A percentile compares a stretch with the other conserved stretches of the same genome.
Conservation (phyloP, 108 stramenopile species). For the Nitzschia sp. region DNA sequence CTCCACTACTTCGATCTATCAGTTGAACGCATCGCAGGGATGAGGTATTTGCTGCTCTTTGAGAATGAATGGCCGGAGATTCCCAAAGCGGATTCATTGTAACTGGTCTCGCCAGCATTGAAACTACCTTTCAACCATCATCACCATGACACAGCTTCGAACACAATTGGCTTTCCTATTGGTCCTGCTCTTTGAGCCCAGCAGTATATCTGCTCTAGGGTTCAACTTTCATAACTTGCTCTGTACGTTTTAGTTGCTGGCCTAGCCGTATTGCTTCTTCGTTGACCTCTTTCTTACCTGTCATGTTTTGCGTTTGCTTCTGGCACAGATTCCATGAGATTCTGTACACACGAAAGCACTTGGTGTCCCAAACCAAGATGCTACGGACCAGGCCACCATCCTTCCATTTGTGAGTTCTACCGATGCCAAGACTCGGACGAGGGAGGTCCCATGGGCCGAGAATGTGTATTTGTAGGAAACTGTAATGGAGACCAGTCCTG, state of each 20-base stretch:
- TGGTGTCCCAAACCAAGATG: slow-evolving; percentile 4
- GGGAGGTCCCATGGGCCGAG: not conserved
- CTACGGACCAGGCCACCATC: not conserved
- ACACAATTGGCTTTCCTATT: not conserved
- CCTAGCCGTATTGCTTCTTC: too few relatives aligned
- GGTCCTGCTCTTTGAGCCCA: not conserved
- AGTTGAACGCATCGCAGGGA: too few relatives aligned
- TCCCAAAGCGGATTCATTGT: too few relatives aligned
- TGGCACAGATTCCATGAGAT: not conserved
- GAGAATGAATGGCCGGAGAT: too few relatives aligned
- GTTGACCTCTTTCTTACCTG: too few relatives aligned
- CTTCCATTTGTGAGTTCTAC: not conserved
- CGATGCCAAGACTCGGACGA: not conserved
- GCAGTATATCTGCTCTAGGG: not conserved
- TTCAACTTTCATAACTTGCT: not conserved
- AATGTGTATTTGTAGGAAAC: slow-evolving; percentile 4
- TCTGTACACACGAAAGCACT: slow-evolving; percentile 1
- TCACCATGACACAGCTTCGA: not conserved
- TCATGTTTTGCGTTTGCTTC: too few relatives aligned
- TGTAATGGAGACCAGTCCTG: not conserved
- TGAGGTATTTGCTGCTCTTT: too few relatives aligned
- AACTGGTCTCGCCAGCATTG: too few relatives aligned
- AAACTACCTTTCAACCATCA: not conserved
- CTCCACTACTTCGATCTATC: too few relatives aligned
- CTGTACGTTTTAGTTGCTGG: slow-evolving; percentile 1